Base-by-base conservation (phyloP, 805 yeast species). In the Osmozyma mogii region DNA sequence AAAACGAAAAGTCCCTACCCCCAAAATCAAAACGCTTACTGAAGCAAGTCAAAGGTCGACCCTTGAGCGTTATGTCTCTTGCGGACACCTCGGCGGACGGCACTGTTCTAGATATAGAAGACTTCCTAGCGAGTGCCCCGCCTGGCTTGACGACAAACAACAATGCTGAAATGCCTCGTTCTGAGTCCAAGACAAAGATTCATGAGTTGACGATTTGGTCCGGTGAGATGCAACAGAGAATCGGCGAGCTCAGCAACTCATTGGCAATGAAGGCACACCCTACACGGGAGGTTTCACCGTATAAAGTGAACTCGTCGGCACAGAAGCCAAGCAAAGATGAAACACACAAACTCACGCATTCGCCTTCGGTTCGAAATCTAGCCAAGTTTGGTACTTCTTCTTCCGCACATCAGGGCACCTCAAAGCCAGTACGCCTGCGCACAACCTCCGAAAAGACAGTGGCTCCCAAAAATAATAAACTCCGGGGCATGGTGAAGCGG, bases 131-230 rank as follows among this genome's bases (percentile, higher is more conserved):
- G 9, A 30, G 42, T 7, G 43, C 32, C 19, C 47, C 47, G 3
- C 34, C 37, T n/a, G n/a, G n/a, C n/a, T n/a, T n/a, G n/a, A n/a
- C n/a, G n/a, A n/a, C n/a, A n/a, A n/a, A n/a, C n/a, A n/a, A n/a
- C n/a, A n/a, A n/a, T n/a, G n/a, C n/a, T 43, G 24, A 15, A n/a
- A 25, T 40, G 28, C 37, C 46, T 24, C 13, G 51, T 23, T 55
- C 62, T 3, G 52, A 45, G 14, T 59, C 65, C 10, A 42, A 55
- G 9, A 43, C 50, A 24, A 51, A 40, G 30, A 37, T 61, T 11
- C 61, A 56, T 21, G 61, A 52, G 18, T 37, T 58, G 17, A 47
- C 52, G 23, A 28, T 40, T 17, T 48, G 40, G 28, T 44, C 51
- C 6, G 41, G 34, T 12, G 35, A 27, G 5, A 28, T 43, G 24